A percentile compares a stretch with the other conserved stretches of the same genome.
These are phyloP conservation scores for Penicillium sp. DNA, from an alignment of 2,329 filamentous ascomycete genomes.

Conservation along the genomic window DNA sequence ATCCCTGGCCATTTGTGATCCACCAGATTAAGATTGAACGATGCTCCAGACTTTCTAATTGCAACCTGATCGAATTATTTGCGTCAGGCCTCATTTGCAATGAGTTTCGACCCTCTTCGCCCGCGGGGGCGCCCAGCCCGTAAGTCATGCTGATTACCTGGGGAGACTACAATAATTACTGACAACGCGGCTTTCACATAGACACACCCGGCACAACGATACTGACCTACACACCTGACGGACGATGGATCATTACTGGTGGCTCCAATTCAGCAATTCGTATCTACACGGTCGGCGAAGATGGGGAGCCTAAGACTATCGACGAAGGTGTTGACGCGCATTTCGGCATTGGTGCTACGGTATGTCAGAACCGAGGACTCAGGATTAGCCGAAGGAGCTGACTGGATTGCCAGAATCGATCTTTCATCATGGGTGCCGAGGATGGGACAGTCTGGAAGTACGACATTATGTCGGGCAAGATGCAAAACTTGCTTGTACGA, in stretches of 20 bases:
- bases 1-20: slow-evolving; percentile 7
- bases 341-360: slow-evolving; percentile 63
- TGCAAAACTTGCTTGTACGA: slow-evolving; percentile 74
- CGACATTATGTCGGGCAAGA: slow-evolving; percentile 58
- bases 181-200: slow-evolving; percentile 23
- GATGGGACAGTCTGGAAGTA: slow-evolving; percentile 95
- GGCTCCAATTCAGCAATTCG: slow-evolving; percentile 90
- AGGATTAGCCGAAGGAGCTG: slow-evolving; percentile 2
- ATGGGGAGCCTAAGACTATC: slow-evolving; percentile 84
- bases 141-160: slow-evolving; percentile 26
- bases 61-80: not conserved
- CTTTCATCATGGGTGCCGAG: slow-evolving; percentile 82
- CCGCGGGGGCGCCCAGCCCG: slow-evolving; percentile 41
- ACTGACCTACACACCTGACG: slow-evolving; percentile 81
- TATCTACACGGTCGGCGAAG: slow-evolving; percentile 80
- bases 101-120: slow-evolving; percentile 32
- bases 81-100: slow-evolving; percentile 11
- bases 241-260: slow-evolving; percentile 76
- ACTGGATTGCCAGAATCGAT: slow-evolving; percentile 51
- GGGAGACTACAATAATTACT: not conserved
- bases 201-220: slow-evolving; percentile 80
- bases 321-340: slow-evolving; percentile 87
- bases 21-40: slow-evolving; percentile 3
- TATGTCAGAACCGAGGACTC: slow-evolving; percentile 27
- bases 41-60: slow-evolving; percentile 11